Base-by-base conservation (phyloP, 2,329 filamentous ascomycete genomes). In the Huntiella decipiens region DNA sequence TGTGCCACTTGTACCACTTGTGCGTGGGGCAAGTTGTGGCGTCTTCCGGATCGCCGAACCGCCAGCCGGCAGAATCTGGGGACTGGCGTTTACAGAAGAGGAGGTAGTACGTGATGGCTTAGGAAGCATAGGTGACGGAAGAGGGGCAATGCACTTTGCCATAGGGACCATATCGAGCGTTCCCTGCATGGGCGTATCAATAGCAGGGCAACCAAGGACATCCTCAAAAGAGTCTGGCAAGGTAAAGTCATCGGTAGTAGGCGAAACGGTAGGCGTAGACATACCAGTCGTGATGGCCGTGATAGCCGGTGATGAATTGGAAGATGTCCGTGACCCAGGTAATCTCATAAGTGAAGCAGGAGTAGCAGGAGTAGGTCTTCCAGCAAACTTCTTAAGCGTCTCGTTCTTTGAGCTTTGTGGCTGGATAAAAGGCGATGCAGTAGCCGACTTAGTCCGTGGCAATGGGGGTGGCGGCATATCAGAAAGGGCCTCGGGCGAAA, bases 341-440 rank as follows among this genome's bases (percentile, higher is more conserved):
- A 88, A 67, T 54, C 76, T 80, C 82, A 95, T 94, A 49, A 94
- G 63, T 5, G 86, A 93, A 6, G 87, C 84, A 1, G 86, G 86
- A 0, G 86, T 93, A 1, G 84, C 86, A 8, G 83, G 82, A 44
- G 51, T 49, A 3, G 56, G 54, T 48, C 44, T 41, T 8, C 19
- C 11, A 35, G 35, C 33, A 11, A 36, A 12, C 12, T 28, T 28
- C 33, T 42, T 44, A 35, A 15, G 33, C 49, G 50, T 52, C 36
- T 54, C 57, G 11, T 54, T 51, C 38, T 49, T 54, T 19, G 53
- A 54, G 40, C 60, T 66, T 54, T 78, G 73, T 4, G 76, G 69
- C 44, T 66, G 63, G 15, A 85, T 72, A 49, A 76, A 76, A 7
- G 82, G 79, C 3, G 81, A 86, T 47, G 74, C 74, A 53, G 66